Conservation (phyloP, 306 rosid genomes). For the Pyrus bretschneideri region DNA sequence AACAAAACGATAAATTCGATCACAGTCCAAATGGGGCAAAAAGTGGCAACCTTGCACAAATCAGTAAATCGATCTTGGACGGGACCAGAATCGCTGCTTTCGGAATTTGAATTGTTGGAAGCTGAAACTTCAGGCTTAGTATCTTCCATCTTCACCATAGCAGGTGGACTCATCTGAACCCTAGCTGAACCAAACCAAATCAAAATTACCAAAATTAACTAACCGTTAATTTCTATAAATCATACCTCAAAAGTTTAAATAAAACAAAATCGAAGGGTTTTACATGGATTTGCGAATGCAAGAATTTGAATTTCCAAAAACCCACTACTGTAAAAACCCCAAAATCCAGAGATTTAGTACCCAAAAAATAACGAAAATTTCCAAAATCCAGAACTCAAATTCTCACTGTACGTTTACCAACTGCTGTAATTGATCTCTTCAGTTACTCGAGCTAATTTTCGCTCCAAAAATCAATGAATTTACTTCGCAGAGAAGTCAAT, state of each 20-base stretch:
- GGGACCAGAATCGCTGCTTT: conserved; percentile 27
- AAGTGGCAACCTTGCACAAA: conserved; percentile 56
- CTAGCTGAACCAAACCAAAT: conserved; percentile 19
- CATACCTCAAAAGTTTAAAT: background rate
- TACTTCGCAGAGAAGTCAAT: background rate
- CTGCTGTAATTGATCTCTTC: background rate
- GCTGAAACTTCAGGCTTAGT: conserved; percentile 18
- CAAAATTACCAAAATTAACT: background rate
- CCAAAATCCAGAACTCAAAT: background rate
- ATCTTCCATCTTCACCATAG: conserved; percentile 45
- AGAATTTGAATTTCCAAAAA: background rate
- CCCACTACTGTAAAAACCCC: background rate
- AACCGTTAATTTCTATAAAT: background rate
- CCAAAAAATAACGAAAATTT: background rate
- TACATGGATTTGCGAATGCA: background rate
- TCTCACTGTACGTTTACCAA: background rate
- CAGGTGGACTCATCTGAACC: conserved; percentile 40
- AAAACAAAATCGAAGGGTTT: background rate
- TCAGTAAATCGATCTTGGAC: conserved; percentile 45
- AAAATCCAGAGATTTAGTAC: background rate
- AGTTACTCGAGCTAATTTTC: background rate
- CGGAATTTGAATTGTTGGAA: conserved; percentile 9
- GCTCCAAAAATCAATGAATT: background rate
- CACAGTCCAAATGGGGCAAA: background rate
- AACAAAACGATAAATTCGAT: background rate